Evolutionary conservation across 192 early-diverging fungal species (phyloP).

Genomic region (Backusella morwellensis): DNA sequence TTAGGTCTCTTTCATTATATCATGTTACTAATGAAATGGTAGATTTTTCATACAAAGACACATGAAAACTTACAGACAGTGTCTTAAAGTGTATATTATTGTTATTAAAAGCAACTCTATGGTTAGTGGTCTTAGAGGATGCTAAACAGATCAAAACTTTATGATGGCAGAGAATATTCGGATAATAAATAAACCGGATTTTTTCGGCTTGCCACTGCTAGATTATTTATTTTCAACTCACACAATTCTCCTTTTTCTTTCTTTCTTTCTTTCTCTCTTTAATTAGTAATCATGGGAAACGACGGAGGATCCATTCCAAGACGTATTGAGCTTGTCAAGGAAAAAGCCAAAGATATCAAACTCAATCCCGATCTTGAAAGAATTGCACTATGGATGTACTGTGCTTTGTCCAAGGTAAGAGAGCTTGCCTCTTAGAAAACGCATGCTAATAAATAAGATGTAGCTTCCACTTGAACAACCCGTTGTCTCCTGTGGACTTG

Average conservation of each 20-base stretch:
- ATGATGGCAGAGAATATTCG: no score
- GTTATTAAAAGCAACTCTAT: no score
- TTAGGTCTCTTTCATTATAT: no score
- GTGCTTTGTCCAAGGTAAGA: slow-evolving; percentile 74
- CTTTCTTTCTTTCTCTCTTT: background rate
- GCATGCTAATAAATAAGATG: background rate
- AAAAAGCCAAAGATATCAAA: slow-evolving; percentile 63
- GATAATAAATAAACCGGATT: no score
- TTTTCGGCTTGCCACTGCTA: no score
- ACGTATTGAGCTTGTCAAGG: slow-evolving; percentile 82
- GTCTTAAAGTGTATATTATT: no score
- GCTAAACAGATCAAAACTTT: no score
- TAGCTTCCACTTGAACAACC: slow-evolving; percentile 57
- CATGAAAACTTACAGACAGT: no score
- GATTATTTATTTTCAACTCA: no score
- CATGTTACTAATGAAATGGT: no score
- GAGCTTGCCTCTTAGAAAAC: background rate
- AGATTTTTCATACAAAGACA: no score
- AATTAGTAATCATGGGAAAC: slow-evolving; percentile 57
- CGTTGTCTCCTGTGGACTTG: slow-evolving; percentile 67
- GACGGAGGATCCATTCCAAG: slow-evolving; percentile 91
- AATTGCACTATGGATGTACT: slow-evolving; percentile 67
- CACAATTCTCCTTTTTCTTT: background rate
- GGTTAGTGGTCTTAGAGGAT: no score
- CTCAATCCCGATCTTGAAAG: slow-evolving; percentile 65